phyloP scores from a whole-genome alignment of 208 protist genomes.

The Trypanosoma platydactyli region DNA sequence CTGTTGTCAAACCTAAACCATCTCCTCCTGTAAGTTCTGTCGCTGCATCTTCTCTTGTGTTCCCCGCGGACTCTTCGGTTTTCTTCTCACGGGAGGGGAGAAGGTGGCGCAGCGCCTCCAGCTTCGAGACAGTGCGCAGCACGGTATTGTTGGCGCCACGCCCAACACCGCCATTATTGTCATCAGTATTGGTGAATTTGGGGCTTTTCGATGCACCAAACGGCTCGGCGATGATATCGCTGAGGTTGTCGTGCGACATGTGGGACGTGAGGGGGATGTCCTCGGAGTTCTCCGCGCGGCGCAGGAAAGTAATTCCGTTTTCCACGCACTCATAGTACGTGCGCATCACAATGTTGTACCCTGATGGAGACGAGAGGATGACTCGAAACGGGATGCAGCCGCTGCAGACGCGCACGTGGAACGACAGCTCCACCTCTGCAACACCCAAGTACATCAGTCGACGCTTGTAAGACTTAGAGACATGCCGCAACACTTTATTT shows the following conservation, averaged over 20 bases:
- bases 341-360: conserved; percentile 75
- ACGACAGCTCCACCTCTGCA: conserved; percentile 81
- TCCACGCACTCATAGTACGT: conserved; percentile 83
- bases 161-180: neutral
- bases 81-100: conserved; percentile 40
- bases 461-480: conserved; percentile 60
- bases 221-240: conserved; percentile 24
- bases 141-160: neutral
- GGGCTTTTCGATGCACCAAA: neutral
- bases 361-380: conserved; percentile 75
- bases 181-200: neutral
- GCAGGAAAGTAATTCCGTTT: conserved; percentile 49
- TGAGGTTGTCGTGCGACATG: conserved; percentile 40
- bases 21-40: too few relatives aligned
- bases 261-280: conserved; percentile 44
- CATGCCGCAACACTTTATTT: conserved; percentile 43
- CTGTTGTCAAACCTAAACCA: conserved; percentile 25
- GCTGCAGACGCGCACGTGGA: conserved; percentile 49
- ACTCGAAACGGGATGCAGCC: conserved; percentile 84
- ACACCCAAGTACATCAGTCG: conserved; percentile 68
- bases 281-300: conserved; percentile 70
- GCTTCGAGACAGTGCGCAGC: conserved; percentile 25
- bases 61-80: too few relatives aligned
- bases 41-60: too few relatives aligned
- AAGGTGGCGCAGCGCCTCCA: conserved; percentile 24